Base-by-base conservation (phyloP, 2,329 filamentous ascomycete species). In the Paracamarosporium sp. region DNA sequence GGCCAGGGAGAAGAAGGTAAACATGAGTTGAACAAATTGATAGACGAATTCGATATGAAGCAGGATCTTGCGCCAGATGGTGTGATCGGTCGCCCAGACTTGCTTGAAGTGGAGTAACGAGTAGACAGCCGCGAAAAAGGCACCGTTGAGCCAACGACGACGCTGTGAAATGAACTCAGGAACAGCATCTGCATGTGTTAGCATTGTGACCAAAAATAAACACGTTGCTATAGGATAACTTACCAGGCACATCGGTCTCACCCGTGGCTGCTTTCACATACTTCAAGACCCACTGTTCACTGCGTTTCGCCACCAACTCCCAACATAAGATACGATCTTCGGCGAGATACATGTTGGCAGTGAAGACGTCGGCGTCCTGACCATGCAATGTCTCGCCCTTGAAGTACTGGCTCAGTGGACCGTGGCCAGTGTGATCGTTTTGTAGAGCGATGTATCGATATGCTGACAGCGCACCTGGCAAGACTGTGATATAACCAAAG, bases 111-210 rank as follows among this genome's bases (percentile, higher is more conserved):
- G 95, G 40, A 97, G 90, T 3, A 98, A 87, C 1, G 94, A 98
- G 82, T 98, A 99, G 51, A 98, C 93, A 41, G 95, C 95, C 0
- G 95, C 96, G 75, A 99, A 99, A 82, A 99, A 99, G 65, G 95
- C 95, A 73, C 95, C 95, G 75, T 99, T 99, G 61, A 99, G 88
- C 95, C 95, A 99, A 77, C 95, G 88, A 73, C 95, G 88, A 72
- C 95, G 90, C 73, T 99, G 95, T 0, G 93, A 98, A 71, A 99
- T 93, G 72, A 99, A 99, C 70, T 99, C 95, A 1, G 96, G 93
- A 1, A 99, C 91, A 8, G 91, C 79, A 76, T 99, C 95, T 91
- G 6, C 27, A 27, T 57, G 50, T 60, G 61, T 59, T 44, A 52
- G 53, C 20, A 27, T 48, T 24, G 43, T 44, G 17, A 12, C 11